Evolutionary conservation across 352 stramenopile genomes (phyloP).

Genomic region (Globisporangium cederbergense): DNA sequence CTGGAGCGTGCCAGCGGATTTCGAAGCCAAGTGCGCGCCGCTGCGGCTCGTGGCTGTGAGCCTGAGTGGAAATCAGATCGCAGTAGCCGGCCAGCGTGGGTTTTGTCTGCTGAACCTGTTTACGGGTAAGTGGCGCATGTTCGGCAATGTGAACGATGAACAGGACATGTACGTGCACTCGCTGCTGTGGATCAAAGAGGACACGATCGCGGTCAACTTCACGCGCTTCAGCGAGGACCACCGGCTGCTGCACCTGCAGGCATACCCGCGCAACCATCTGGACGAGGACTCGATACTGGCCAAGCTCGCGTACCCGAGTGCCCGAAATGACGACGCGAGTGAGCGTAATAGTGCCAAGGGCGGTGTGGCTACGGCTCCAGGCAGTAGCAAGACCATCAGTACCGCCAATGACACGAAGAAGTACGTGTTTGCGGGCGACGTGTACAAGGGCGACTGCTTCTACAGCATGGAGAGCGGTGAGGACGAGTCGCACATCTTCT

Average conservation of each 20-base stretch:
- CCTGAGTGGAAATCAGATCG: constrained; percentile 51
- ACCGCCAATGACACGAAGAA: constrained; percentile 8
- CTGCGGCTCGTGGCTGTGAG: constrained; percentile 60
- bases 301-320: constrained; percentile 37
- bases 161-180: constrained; percentile 68
- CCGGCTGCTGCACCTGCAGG: constrained; percentile 50
- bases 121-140: constrained; percentile 77
- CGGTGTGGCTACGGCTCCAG: constrained; percentile 15
- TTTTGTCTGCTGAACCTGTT: constrained; percentile 70
- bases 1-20: constrained; percentile 56
- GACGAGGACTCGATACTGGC: constrained; percentile 60
- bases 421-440: constrained; percentile 7
- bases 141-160: constrained; percentile 84
- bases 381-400: constrained; percentile 10
- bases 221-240: constrained; percentile 59
- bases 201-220: constrained; percentile 63
- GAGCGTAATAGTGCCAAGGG: neutral
- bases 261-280: constrained; percentile 74
- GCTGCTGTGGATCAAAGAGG: constrained; percentile 61
- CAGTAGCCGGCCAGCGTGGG: constrained; percentile 63
- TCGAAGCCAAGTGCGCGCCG: constrained; percentile 58
- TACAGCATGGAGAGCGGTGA: constrained; percentile 58
- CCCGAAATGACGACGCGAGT: constrained; percentile 1
- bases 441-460: constrained; percentile 29
- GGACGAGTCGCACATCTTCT: constrained; percentile 48